Evolutionary conservation across 306 rosid genomes (phyloP).

Genomic region (Quercus agrifolia): DNA sequence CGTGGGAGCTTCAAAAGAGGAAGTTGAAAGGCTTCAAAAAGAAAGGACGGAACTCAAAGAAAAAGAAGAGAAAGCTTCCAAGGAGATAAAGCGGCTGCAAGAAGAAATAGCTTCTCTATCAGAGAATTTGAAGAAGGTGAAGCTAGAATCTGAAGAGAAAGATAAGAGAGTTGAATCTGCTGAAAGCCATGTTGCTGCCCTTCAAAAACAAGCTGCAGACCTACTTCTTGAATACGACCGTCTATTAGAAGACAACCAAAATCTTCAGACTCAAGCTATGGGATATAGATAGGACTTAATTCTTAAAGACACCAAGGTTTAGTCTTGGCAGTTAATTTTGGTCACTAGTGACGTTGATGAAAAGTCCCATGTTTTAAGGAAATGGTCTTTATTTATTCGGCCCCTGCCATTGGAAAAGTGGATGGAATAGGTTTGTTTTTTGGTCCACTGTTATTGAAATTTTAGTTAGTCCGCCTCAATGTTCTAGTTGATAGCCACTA

Average conservation of each 20-base stretch:
- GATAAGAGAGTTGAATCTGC: conserved; percentile 65
- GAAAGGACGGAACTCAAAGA: conserved; percentile 46
- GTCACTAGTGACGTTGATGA: conserved; percentile 17
- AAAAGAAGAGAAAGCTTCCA: conserved; percentile 56
- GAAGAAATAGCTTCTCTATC: conserved; percentile 37
- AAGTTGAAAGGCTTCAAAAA: conserved; percentile 52
- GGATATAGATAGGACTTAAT: conserved; percentile 31
- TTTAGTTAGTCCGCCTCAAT: not conserved
- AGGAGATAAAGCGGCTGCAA: conserved; percentile 52
- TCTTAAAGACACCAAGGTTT: conserved; percentile 11
- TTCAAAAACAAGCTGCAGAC: conserved; percentile 79
- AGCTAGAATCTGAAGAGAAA: conserved; percentile 58
- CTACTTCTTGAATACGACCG: conserved; percentile 76
- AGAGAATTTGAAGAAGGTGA: conserved; percentile 59
- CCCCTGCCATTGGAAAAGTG: conserved; percentile 10
- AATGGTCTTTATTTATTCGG: conserved; percentile 5
- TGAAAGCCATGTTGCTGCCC: conserved; percentile 66
- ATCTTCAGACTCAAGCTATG: conserved; percentile 58
- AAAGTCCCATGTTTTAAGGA: conserved; percentile 4
- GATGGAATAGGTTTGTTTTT: not conserved
- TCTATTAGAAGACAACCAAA: conserved; percentile 81
- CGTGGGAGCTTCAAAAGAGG: conserved; percentile 58
- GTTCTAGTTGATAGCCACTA: no score
- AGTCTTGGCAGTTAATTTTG: conserved; percentile 21
- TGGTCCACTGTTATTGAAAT: not conserved